These are phyloP conservation scores for Vachellia collinsii DNA, from an alignment of 306 rosid genomes.

Conservation along the genomic window DNA sequence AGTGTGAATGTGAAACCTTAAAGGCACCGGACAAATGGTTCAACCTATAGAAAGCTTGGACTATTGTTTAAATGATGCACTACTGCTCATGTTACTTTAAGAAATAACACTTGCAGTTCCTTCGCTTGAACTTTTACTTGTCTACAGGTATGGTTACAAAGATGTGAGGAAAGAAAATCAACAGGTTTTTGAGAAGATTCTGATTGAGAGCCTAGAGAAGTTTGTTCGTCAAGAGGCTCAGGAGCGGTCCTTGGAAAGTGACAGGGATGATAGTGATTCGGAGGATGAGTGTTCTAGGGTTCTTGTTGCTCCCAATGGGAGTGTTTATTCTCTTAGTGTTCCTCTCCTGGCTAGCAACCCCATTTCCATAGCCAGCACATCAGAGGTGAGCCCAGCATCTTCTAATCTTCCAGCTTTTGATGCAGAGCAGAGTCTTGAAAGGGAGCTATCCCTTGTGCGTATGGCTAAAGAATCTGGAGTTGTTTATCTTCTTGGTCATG, in stretches of 20 bases:
- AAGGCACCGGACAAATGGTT: not conserved
- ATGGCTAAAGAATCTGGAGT: slow-evolving; percentile 96
- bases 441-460: slow-evolving; percentile 81
- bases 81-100: not conserved
- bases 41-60: not conserved
- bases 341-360: slow-evolving; percentile 73
- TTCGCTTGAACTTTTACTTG: slow-evolving; percentile 26
- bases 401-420: slow-evolving; percentile 49
- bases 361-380: slow-evolving; percentile 62
- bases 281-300: slow-evolving; percentile 61
- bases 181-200: slow-evolving; percentile 89
- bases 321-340: slow-evolving; percentile 85
- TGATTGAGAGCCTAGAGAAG: slow-evolving; percentile 95
- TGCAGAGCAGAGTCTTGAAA: slow-evolving; percentile 82
- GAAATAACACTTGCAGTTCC: not conserved
- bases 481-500: slow-evolving; percentile 94
- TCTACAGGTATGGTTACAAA: slow-evolving; percentile 87
- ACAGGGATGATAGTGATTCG: slow-evolving; percentile 66
- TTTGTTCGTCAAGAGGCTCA: slow-evolving; percentile 93
- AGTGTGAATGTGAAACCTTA: slow-evolving; percentile 5
- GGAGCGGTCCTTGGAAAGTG: slow-evolving; percentile 85
- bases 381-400: slow-evolving; percentile 49
- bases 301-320: slow-evolving; percentile 86
- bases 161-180: slow-evolving; percentile 94
- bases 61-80: slow-evolving; percentile 10